Conservation (phyloP, 2,329 filamentous ascomycete genomes). For the Venturiaceae sp. region DNA sequence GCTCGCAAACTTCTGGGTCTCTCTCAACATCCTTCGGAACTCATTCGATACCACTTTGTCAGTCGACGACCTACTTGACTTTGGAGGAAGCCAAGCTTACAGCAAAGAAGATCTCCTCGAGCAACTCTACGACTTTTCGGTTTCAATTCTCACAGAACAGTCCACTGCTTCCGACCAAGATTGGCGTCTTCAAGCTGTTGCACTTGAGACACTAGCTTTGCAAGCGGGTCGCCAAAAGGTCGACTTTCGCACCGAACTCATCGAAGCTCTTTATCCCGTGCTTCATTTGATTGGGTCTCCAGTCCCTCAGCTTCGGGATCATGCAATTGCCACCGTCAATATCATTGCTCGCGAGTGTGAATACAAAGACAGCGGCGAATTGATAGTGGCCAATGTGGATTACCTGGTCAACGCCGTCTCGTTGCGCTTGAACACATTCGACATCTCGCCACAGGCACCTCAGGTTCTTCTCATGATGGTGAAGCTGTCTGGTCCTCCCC, state of each 20-base stretch:
- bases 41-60: background rate
- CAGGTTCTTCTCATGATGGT: constrained; percentile 94
- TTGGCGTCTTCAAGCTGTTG: constrained; percentile 68
- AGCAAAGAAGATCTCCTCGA: constrained; percentile 31
- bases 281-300: constrained; percentile 75
- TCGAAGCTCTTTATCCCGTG: constrained; percentile 87
- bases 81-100: constrained; percentile 21
- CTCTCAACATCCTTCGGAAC: constrained; percentile 52
- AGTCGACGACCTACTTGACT: constrained; percentile 58
- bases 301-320: constrained; percentile 57
- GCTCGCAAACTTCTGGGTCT: constrained; percentile 70
- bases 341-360: constrained; percentile 65
- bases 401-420: constrained; percentile 94
- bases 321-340: constrained; percentile 78
- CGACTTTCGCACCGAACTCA: constrained; percentile 73
- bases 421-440: constrained; percentile 80
- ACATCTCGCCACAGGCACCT: constrained; percentile 83
- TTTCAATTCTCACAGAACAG: constrained; percentile 46
- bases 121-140: constrained; percentile 61
- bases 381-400: constrained; percentile 87
- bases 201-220: constrained; percentile 70
- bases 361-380: constrained; percentile 62
- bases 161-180: constrained; percentile 35
- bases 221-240: constrained; percentile 57
- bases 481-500: constrained; percentile 65